Base-by-base conservation (phyloP, 306 rosid genomes). In the Ormosia semicastrata region DNA sequence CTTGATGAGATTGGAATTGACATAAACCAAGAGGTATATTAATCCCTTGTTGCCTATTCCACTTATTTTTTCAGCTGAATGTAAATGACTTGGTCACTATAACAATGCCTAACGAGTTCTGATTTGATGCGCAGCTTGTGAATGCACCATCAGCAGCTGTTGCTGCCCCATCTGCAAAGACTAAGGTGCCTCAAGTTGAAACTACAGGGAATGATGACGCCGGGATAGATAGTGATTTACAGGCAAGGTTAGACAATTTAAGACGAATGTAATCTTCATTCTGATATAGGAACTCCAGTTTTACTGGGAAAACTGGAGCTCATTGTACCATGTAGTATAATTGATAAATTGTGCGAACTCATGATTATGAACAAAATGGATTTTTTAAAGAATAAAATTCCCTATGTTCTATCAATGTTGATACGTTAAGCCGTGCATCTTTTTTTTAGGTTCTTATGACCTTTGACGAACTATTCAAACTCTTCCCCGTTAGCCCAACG, bases 1-100 rank as follows among this genome's bases (percentile, higher is more conserved):
- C 97, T 94, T 15, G 98, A 94, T 66, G 98, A 94, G 88, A 94
- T 94, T 34, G 98, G 98, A 58, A 92, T 94, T 36, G 75, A 90
- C 60, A 56, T 94, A 78, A 92, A 94, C 83, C 97, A 93, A 87
- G 95, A 89, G 95, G 97, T 93, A 89, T 30, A 30, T 66, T 40
- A 18, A 17, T 59, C 67, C 4, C 41, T 69, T 15, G 5, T 6
- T 30, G 33, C 39, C 44, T 9, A 5, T 66, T 73, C 50, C 62
- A 74, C 71, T 57, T 70, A 49, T 15, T 37, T 63, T 65, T 71
- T 14, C 40, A 17, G 30, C 56, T 18, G 53, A 30, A 44, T 60
- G 56, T 17, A 32, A 44, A 71, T 8, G 79, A 49, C 29, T 10
- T 71, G 8, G 10, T 34, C 78, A 70, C 37, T 14, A 41, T 60